Evolutionary conservation across 345 rosid species (phyloP), one percentile per base, ranked within the genome.

Genomic region (Sisymbrium irio): DNA sequence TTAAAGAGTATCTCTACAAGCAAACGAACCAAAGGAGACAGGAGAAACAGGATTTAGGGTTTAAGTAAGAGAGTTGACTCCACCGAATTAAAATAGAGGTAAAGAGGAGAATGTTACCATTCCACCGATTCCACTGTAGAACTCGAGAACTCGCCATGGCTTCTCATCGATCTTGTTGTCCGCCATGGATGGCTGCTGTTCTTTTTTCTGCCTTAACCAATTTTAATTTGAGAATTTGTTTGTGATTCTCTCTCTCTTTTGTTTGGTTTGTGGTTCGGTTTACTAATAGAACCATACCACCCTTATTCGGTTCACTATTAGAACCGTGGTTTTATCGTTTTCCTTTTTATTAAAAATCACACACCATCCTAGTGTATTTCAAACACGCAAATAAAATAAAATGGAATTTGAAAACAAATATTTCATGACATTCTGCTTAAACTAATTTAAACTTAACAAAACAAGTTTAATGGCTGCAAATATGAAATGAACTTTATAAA

Each of bases 51-150:
- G 3, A 35, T 46, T 46, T 64, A 70, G 71, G 80, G 76, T 55
- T 77, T 56, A 0, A 18, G 47, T 25, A 27, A 49, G 10, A 75
- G 54, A 7, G 19, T 4, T 35, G n/a, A 74, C 1, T 36, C 3
- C 50, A 60, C 39, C 1, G 5, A 14, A 27, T 14, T 9, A 69
- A 42, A 13, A 13, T 35, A 0, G 69, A 32, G 28, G 28, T 14
- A 9, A 33, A 28, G 40, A 18, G 39, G 59, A 69, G 65, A 69
- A 18, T 18, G 18, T 50, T 86, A 93, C 96, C 97, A 93, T 86
- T 66, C 94, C 98, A 54, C 96, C 97, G 40, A 93, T 78, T 47
- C 98, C 98, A 30, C 92, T 93, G 85, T 87, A 89, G 86, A 93
- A 93, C 67, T 93, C 98, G 64, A 93, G 91, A 57, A 86, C 88